Percentiles rank a stretch among this genome's conserved stretches.
These are phyloP conservation scores for Ophiostoma pallidulum DNA, from an alignment of 2,329 filamentous ascomycete species.

Conservation along the genomic window DNA sequence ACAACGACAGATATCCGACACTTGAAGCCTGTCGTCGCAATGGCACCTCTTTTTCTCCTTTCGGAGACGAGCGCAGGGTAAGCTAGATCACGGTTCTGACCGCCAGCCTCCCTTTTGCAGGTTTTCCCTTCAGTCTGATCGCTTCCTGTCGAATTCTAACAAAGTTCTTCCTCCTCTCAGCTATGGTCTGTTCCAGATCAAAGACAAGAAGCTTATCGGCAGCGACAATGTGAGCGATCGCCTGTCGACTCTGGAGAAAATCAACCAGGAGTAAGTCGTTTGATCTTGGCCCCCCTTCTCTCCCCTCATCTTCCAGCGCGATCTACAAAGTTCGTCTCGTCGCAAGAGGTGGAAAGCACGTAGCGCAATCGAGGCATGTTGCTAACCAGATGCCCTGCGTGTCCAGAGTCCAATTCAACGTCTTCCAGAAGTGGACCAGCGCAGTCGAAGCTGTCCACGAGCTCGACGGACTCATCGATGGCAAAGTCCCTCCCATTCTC, in stretches of 20 bases:
- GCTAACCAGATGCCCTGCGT: neutral
- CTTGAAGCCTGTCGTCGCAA: slow-evolving; percentile 32
- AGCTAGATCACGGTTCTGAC: slow-evolving; percentile 25
- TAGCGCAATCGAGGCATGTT: too few relatives aligned
- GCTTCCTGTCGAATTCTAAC: slow-evolving; percentile 22
- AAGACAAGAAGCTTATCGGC: slow-evolving; percentile 96
- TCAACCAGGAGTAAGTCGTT: slow-evolving; percentile 68
- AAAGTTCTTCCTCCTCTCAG: slow-evolving; percentile 37
- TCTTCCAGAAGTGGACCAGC: slow-evolving; percentile 95
- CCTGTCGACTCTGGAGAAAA: slow-evolving; percentile 69
- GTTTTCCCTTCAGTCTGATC: neutral
- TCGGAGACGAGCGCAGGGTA: slow-evolving; percentile 81
- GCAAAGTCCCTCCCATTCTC: slow-evolving; percentile 87
- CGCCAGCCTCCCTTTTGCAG: neutral
- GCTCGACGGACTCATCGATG: slow-evolving; percentile 78
- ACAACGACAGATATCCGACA: neutral
- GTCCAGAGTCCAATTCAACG: slow-evolving; percentile 79
- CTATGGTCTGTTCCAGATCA: slow-evolving; percentile 96
- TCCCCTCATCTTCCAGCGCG: too few relatives aligned
- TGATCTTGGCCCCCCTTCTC: too few relatives aligned
- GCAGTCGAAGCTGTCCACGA: slow-evolving; percentile 85
- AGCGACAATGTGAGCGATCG: slow-evolving; percentile 66
- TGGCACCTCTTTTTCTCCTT: slow-evolving; percentile 79
- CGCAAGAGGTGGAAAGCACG: neutral
- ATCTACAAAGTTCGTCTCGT: slow-evolving; percentile 1